Percentiles rank a stretch among this genome's conserved stretches.
phyloP scores from a whole-genome alignment of 2,329 filamentous ascomycete genomes.

The Hymenoscyphus scutula region DNA sequence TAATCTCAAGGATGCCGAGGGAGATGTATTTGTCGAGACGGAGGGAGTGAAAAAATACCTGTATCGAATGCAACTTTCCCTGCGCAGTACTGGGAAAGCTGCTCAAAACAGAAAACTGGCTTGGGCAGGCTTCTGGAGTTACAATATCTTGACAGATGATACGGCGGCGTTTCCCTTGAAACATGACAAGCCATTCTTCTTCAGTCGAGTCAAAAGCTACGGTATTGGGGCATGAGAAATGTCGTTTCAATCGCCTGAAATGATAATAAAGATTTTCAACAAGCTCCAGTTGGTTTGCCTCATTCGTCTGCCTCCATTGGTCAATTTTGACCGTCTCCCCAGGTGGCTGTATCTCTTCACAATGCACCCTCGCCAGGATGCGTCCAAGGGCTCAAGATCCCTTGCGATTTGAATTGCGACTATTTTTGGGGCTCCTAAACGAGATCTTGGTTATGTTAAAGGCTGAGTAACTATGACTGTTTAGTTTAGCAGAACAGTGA shows the following conservation, averaged over 20 bases:
- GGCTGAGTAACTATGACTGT: too few relatives aligned
- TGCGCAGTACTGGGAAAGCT: constrained; percentile 62
- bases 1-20: constrained; percentile 49
- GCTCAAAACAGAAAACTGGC: constrained; percentile 79
- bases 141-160: constrained; percentile 85
- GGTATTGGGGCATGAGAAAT: constrained; percentile 44
- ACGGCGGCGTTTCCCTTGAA: constrained; percentile 75
- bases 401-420: background rate
- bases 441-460: background rate
- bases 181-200: constrained; percentile 65
- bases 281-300: background rate
- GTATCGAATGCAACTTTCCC: constrained; percentile 75
- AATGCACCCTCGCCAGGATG: background rate
- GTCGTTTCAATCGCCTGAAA: background rate
- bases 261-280: background rate
- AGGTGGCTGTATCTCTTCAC: background rate
- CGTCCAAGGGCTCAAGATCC: background rate
- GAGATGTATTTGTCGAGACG: constrained; percentile 79
- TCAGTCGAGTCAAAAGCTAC: constrained; percentile 64
- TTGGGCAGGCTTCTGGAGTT: constrained; percentile 91
- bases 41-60: constrained; percentile 80
- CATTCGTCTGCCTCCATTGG: too few relatives aligned
- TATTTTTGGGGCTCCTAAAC: background rate
- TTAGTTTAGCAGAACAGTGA: too few relatives aligned
- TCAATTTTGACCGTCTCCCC: background rate